Evolutionary conservation across 768 basidiomycete species (phyloP).

Genomic region (Cystoderma amianthinum): DNA sequence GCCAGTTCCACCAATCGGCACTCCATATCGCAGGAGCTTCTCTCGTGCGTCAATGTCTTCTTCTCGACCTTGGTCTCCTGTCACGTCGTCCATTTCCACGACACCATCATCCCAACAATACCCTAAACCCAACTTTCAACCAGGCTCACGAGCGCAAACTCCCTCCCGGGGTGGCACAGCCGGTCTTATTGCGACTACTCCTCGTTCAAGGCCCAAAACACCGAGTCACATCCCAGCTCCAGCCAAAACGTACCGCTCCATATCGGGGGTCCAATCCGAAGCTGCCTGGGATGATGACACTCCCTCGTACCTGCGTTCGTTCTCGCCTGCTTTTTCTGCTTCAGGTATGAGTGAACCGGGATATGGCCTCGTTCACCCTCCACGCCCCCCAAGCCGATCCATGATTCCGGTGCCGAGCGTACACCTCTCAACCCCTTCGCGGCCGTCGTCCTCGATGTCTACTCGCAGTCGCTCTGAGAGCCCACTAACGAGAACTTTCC

Average conservation of each 20-base stretch:
- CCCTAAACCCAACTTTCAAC: slow-evolving; percentile 31
- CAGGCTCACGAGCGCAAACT: slow-evolving; percentile 57
- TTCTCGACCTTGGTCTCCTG: slow-evolving; percentile 75
- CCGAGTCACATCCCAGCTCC: slow-evolving; percentile 77
- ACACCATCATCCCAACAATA: slow-evolving; percentile 42
- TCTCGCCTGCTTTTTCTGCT: slow-evolving; percentile 54
- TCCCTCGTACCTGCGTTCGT: slow-evolving; percentile 39
- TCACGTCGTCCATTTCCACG: slow-evolving; percentile 65
- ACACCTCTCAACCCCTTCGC: slow-evolving; percentile 61
- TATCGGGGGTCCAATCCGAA: slow-evolving; percentile 40
- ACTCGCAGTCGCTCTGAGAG: slow-evolving; percentile 50
- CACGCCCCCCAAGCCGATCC: slow-evolving; percentile 76
- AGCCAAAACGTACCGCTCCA: slow-evolving; percentile 36
- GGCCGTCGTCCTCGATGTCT: slow-evolving; percentile 69
- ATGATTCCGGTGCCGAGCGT: slow-evolving; percentile 78
- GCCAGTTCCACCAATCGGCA: slow-evolving; percentile 38
- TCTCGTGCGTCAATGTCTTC: slow-evolving; percentile 74
- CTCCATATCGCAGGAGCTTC: slow-evolving; percentile 54
- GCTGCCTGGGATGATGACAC: slow-evolving; percentile 42
- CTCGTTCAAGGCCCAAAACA: slow-evolving; percentile 70
- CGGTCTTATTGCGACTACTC: slow-evolving; percentile 28
- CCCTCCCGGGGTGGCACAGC: slow-evolving; percentile 37
- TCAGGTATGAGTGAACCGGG: slow-evolving; percentile 38
- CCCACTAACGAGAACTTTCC: slow-evolving; percentile 37
- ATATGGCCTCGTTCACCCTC: slow-evolving; percentile 38